phyloP scores from a whole-genome alignment of 2,329 filamentous ascomycete genomes.

The Cladosporium sp. region DNA sequence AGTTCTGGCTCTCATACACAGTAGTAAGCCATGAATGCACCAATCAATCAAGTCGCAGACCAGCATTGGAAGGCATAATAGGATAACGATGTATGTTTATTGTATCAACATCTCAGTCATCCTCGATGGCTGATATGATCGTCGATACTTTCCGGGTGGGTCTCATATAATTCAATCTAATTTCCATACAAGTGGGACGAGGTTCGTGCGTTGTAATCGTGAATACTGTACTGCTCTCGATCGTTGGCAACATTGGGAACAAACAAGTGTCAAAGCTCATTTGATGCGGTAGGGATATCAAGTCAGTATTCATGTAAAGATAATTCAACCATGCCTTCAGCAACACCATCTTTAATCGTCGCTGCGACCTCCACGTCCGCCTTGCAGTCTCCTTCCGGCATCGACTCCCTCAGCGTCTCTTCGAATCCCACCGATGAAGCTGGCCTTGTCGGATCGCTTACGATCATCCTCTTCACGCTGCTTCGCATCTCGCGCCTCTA shows the following conservation, averaged over 20 bases:
- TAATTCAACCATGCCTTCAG: neutral
- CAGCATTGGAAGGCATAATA: neutral
- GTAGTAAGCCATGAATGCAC: neutral
- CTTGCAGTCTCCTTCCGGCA: constrained; percentile 30
- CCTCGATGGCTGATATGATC: neutral
- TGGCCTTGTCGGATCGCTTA: constrained; percentile 38
- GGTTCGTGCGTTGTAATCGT: neutral
- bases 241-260: neutral
- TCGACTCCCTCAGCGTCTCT: constrained; percentile 36
- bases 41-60: neutral
- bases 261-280: neutral
- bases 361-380: constrained; percentile 23
- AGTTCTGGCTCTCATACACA: neutral
- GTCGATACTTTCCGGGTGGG: neutral
- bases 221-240: neutral
- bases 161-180: neutral
- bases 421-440: constrained; percentile 38
- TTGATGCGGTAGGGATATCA: neutral
- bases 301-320: neutral
- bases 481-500: constrained; percentile 65
- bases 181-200: neutral
- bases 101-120: neutral
- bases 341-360: constrained; percentile 21
- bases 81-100: neutral
- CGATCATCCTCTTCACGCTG: constrained; percentile 66